A percentile compares a stretch with the other conserved stretches of the same genome.
Conservation (phyloP, 306 rosid genomes). For the Prunus padus region DNA sequence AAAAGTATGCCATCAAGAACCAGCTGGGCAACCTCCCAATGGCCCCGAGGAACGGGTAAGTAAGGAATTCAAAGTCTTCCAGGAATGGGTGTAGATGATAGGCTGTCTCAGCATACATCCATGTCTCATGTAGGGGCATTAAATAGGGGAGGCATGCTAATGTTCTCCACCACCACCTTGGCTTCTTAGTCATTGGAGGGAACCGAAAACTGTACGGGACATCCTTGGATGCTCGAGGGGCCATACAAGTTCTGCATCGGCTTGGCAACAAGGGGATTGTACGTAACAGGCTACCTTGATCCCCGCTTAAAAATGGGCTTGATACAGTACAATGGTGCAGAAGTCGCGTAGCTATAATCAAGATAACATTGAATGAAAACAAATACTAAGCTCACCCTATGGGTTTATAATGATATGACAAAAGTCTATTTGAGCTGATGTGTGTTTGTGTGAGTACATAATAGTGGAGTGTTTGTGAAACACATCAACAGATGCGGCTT, state of each 20-base stretch:
- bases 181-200: slow-evolving; percentile 90
- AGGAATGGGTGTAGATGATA: slow-evolving; percentile 75
- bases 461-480: not conserved
- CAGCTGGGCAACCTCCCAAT: slow-evolving; percentile 82
- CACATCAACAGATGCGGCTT: not conserved
- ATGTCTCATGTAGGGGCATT: slow-evolving; percentile 92
- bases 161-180: slow-evolving; percentile 96
- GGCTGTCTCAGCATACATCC: slow-evolving; percentile 98
- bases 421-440: not conserved
- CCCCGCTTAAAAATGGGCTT: slow-evolving; percentile 51
- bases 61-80: slow-evolving; percentile 51
- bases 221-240: slow-evolving; percentile 74
- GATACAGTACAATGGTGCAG: slow-evolving; percentile 53
- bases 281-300: slow-evolving; percentile 47
- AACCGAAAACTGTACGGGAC: slow-evolving; percentile 69
- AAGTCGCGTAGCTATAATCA: slow-evolving; percentile 40
- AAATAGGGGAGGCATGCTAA: slow-evolving; percentile 91
- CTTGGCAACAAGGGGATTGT: slow-evolving; percentile 51
- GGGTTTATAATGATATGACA: not conserved
- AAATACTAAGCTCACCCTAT: not conserved
- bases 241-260: slow-evolving; percentile 26
- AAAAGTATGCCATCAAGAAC: slow-evolving; percentile 93
- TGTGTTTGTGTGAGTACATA: not conserved
- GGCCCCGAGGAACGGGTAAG: slow-evolving; percentile 82
- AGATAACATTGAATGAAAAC: slow-evolving; percentile 10